Evolutionary conservation across 1,284 basidiomycete genomes (phyloP).

Genomic region (Irpex sp.): DNA sequence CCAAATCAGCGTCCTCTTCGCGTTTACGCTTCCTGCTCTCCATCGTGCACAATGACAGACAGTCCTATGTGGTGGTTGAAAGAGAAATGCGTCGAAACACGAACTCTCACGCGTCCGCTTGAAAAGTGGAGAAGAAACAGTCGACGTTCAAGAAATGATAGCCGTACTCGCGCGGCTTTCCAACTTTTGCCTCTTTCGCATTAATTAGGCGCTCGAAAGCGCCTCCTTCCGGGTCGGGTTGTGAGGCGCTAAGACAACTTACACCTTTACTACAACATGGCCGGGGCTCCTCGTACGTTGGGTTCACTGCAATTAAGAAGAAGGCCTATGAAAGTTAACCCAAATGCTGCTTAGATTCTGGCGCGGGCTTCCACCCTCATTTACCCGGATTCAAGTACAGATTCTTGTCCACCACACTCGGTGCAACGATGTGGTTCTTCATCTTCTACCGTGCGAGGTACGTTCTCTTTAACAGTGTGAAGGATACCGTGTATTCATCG

Average conservation of each 20-base stretch:
- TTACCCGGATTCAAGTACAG: conserved; percentile 75
- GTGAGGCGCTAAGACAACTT: conserved; percentile 3
- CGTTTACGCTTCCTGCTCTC: conserved; percentile 43
- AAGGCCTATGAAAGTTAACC: conserved; percentile 8
- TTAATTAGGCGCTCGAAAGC: not conserved
- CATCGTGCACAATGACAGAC: conserved; percentile 24
- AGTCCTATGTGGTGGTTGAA: not conserved
- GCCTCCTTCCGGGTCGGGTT: not conserved
- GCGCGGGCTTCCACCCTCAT: conserved; percentile 83
- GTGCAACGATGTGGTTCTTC: conserved; percentile 97
- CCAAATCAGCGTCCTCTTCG: conserved; percentile 24
- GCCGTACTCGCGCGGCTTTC: not conserved
- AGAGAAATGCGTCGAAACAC: not conserved
- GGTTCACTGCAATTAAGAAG: not conserved
- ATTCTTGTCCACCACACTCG: conserved; percentile 80
- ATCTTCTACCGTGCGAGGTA: conserved; percentile 92
- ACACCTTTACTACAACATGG: conserved; percentile 28
- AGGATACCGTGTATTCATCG: conserved; percentile 5
- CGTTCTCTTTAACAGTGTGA: conserved; percentile 33
- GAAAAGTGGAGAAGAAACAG: not conserved
- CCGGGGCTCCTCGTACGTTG: conserved; percentile 29
- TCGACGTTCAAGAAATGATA: not conserved
- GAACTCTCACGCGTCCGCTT: not conserved
- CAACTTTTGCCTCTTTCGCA: not conserved
- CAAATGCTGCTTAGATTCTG: conserved; percentile 35